Evolutionary conservation across 495 filamentous ascomycete species (phyloP), one percentile per base, ranked within the genome.

Genomic region (Aspergillus sparsus): DNA sequence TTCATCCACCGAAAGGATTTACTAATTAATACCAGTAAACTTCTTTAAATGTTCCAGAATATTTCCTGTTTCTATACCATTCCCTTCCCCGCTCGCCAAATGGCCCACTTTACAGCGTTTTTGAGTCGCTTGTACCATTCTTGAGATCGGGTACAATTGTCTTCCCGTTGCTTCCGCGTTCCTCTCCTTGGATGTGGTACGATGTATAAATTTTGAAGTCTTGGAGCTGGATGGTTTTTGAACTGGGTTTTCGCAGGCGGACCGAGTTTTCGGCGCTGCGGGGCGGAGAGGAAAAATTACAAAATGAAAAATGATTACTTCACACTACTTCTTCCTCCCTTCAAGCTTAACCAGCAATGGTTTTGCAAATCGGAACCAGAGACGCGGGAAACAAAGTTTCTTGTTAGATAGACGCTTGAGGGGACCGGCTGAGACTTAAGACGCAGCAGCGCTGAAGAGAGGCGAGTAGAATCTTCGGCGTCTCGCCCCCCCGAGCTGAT

Each of bases 21-120:
- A 46, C 15, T 10, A 47, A 15, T 8, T 46, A 18, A 18, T 18
- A 15, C 37, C 18, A 31, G n/a, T 3, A 46, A 21, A 15, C 15
- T 52, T 52, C 47, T 58, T 42, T 18, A 6, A 34, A 21, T 21
- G 47, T 58, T 58, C 56, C 36, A 52, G 56, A 58, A 53, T 42
- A 33, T 41, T 58, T 44, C 56, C 56, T 35, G 15, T 32, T 56
- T 46, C 10, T 10, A 37, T n/a, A 7, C 13, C 18, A 10, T 34
- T 4, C 16, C 18, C 31, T 16, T 18, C 45, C 6, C 12, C 9
- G n/a, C n/a, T 18, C 7, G n/a, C 18, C 45, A 5, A 49, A 13
- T 18, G 45, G 37, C 13, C 21, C 53, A 56, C 53, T 45, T 46
- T 37, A 56, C 9, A 31, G 42, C 21, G 1, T 44, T 21, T 55